These are phyloP conservation scores for Gossypium gossypioides DNA, from an alignment of 441 rosid species.

Conservation along the genomic window DNA sequence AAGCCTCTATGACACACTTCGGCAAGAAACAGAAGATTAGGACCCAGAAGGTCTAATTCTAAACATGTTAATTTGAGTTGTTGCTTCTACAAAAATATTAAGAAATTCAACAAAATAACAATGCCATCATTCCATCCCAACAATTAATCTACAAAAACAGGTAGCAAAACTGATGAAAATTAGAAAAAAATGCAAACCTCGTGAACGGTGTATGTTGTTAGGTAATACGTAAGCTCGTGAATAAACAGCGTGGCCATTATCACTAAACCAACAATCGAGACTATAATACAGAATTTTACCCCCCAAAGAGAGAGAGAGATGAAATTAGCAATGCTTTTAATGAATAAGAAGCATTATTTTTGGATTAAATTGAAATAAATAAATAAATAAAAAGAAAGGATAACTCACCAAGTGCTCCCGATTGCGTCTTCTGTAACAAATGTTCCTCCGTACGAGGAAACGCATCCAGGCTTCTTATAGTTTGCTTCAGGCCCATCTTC, in stretches of 20 bases:
- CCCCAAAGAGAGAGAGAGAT: background rate
- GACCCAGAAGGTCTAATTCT: background rate
- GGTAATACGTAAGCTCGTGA: slow-evolving; percentile 80
- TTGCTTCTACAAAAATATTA: background rate
- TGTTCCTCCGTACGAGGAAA: slow-evolving; percentile 97
- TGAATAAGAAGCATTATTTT: background rate
- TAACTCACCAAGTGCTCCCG: slow-evolving; percentile 74
- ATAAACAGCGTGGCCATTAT: slow-evolving; percentile 82
- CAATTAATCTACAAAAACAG: background rate
- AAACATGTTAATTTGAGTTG: background rate
- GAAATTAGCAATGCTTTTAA: background rate
- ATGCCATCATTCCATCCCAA: background rate
- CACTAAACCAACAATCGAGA: slow-evolving; percentile 65
- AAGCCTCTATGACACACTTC: background rate
- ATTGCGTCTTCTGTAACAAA: slow-evolving; percentile 80
- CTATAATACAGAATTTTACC: slow-evolving; percentile 28
- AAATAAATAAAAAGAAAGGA: background rate
- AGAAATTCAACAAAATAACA: background rate
- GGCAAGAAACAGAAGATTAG: background rate
- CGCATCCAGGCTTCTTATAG: slow-evolving; percentile 72
- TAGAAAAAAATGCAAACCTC: slow-evolving; percentile 43
- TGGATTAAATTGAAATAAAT: background rate
- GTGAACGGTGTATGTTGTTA: slow-evolving; percentile 69
- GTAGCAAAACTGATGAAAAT: background rate
- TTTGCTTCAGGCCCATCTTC: slow-evolving; percentile 77